These are phyloP conservation scores for Pythium insidiosum DNA, from an alignment of 352 stramenopile species.

Conservation along the genomic window DNA sequence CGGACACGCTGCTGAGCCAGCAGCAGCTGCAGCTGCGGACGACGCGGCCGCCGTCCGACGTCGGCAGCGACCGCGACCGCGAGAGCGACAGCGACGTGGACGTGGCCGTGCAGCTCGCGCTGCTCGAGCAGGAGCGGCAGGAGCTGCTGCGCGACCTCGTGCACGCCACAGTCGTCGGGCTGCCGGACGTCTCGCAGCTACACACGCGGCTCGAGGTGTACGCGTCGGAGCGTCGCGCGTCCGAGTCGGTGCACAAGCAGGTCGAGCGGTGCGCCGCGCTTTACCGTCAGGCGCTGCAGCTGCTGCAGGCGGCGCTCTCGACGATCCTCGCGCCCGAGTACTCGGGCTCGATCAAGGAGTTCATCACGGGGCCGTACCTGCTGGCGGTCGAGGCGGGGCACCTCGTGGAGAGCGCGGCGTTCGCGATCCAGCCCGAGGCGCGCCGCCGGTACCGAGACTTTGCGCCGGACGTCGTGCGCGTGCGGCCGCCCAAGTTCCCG, in stretches of 20 bases:
- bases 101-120: constrained; percentile 17
- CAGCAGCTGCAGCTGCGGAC: no score
- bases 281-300: constrained; percentile 57
- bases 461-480: constrained; percentile 28
- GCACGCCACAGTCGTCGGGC: constrained; percentile 20
- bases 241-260: constrained; percentile 63
- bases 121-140: constrained; percentile 57
- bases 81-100: not conserved
- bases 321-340: constrained; percentile 62
- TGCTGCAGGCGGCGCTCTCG: constrained; percentile 56
- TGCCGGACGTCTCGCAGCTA: constrained; percentile 54
- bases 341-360: constrained; percentile 54
- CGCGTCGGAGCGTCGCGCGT: constrained; percentile 56
- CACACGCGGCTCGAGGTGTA: constrained; percentile 73
- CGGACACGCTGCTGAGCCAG: constrained; percentile 37
- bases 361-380: constrained; percentile 53
- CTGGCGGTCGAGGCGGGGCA: constrained; percentile 63
- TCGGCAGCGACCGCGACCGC: not conserved
- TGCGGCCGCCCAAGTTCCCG: constrained; percentile 60
- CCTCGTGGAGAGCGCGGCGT: constrained; percentile 47
- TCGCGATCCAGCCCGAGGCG: constrained; percentile 64
- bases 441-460: constrained; percentile 53
- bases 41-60: constrained; percentile 29
- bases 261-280: constrained; percentile 40
- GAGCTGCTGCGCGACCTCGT: constrained; percentile 38